phyloP scores from a whole-genome alignment of 352 stramenopile species.

The Phytophthora vignae region DNA sequence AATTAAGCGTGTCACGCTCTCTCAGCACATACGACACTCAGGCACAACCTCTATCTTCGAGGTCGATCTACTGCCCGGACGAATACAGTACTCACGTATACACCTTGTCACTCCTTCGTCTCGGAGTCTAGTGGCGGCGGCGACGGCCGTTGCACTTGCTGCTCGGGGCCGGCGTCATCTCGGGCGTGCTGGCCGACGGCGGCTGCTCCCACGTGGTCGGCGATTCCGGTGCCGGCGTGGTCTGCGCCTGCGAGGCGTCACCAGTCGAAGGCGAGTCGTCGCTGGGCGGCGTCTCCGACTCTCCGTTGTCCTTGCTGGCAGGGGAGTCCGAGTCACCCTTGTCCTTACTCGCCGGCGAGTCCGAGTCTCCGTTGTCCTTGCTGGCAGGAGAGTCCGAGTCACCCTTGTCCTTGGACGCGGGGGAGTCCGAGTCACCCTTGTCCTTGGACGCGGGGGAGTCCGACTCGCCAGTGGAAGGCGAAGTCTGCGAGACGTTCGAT shows the following conservation, averaged over 20 bases:
- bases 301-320: conserved; percentile 1
- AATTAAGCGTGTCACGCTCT: background rate
- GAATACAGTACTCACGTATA: conserved; percentile 28
- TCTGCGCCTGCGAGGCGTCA: background rate
- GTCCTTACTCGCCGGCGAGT: background rate
- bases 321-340: conserved; percentile 4
- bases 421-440: conserved; percentile 7
- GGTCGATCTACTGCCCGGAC: conserved; percentile 6
- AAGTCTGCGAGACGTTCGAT: conserved; percentile 2
- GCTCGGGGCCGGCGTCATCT: conserved; percentile 25
- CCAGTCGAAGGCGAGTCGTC: conserved; percentile 1
- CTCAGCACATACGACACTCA: conserved; percentile 21
- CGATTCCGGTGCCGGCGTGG: conserved; percentile 17
- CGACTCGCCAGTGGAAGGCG: background rate
- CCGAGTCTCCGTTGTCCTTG: background rate
- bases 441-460: background rate
- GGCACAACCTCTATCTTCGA: conserved; percentile 9
- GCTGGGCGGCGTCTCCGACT: conserved; percentile 1
- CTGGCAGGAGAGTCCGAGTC: too few species aligned
- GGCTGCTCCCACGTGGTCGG: conserved; percentile 1
- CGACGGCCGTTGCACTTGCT: conserved; percentile 37
- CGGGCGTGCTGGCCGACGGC: conserved; percentile 19
- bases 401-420: background rate
- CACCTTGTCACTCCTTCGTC: conserved; percentile 17
- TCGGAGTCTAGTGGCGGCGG: conserved; percentile 26